Evolutionary conservation across 371 early-diverging fungal genomes (phyloP), one percentile per base, ranked within the genome.

Genomic region (Chytridium lagenaria): DNA sequence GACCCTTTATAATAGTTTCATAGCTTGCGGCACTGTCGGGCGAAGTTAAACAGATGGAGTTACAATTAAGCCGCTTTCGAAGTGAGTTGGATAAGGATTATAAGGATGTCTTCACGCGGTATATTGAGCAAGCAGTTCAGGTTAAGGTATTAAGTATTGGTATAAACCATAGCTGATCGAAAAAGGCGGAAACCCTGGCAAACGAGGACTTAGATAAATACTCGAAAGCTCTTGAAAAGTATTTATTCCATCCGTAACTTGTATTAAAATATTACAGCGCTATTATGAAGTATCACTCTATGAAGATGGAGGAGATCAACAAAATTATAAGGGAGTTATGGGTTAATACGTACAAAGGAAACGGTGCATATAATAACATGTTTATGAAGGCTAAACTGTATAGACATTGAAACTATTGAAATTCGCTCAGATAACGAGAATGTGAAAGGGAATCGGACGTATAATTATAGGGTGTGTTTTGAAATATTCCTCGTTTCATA

Each of bases 301-400:
- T 90, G 49, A 99, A 99, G 78, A 99, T 99, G 94, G 92, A 93
- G 61, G 98, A 99, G 80, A 89, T 99, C 75, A 99, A 99, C 85
- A 90, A 92, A 78, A 92, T 93, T 40, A 98, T 99, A 70, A 90
- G 92, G 37, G 98, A 99, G 70, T 84, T 99, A 23, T 99, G 99
- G 99, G 84, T 87, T 7, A 92, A 92, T 59, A 99, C 99, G 0
- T 99, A 99, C 83, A 92, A 91, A 73, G 99, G 99, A 49, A 92
- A 90, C 76, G 97, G 95, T 92, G 84, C 82, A 70, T 73, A 67
- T 55, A 16, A 10, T 36, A 12, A 10, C 63, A 36, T 63, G 44
- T 55, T 28, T 16, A 63, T 52, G 38, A 71, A 30, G 19, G 7
- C 59, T 39, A 16, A 44, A 44, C 44, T 44, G 19, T 38, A 16